These are phyloP conservation scores for Lodderomyces elongisporus DNA, from an alignment of 1,139 yeast species.

Conservation along the genomic window DNA sequence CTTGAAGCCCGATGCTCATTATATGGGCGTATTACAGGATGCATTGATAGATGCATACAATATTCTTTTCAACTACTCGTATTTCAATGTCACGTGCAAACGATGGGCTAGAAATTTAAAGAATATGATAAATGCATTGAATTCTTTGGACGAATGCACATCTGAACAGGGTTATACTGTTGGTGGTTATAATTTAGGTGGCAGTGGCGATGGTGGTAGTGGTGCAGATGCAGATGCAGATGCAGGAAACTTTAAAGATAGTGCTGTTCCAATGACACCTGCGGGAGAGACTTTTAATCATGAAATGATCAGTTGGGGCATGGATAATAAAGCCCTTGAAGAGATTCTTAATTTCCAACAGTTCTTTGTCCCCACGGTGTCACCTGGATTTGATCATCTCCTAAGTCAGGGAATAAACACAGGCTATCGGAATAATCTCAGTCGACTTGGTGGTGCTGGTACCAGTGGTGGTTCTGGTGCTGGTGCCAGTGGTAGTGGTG, in stretches of 20 bases:
- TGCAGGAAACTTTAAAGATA: neutral
- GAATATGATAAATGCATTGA: constrained; percentile 12
- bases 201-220: neutral
- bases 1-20: constrained; percentile 11
- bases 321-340: constrained; percentile 11
- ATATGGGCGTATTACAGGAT: constrained; percentile 12
- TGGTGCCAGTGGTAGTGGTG: too few species aligned
- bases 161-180: neutral
- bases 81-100: constrained; percentile 11
- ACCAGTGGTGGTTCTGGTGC: too few species aligned
- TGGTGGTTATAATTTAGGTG: neutral
- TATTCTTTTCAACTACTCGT: constrained; percentile 8
- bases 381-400: constrained; percentile 7
- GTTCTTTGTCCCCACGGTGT: constrained; percentile 9
- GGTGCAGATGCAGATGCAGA: neutral
- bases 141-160: too few species aligned
- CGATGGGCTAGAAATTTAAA: constrained; percentile 12
- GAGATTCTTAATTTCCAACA: constrained; percentile 13
- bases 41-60: constrained; percentile 11
- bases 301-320: constrained; percentile 12
- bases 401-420: constrained; percentile 2
- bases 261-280: constrained; percentile 4
- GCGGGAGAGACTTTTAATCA: constrained; percentile 11
- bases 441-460: neutral
- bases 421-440: neutral